Evolutionary conservation across 371 early-diverging fungal genomes (phyloP).

Genomic region (Zopfochytrium polystomum): DNA sequence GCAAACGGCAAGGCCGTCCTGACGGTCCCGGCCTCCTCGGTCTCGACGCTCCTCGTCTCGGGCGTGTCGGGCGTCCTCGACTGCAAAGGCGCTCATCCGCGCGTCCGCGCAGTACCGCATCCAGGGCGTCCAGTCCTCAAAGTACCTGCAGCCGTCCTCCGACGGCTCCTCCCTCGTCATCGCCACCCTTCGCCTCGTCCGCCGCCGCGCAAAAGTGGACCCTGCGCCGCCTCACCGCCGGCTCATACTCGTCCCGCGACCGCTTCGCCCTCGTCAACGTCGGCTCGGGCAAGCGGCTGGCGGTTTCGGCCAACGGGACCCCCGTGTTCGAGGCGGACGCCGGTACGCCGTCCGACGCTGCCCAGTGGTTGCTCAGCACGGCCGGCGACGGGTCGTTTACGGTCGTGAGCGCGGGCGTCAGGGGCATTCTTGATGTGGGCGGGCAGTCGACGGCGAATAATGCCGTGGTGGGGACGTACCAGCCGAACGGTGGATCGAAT

Average conservation of each 20-base stretch:
- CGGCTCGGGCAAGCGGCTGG: slow-evolving; percentile 2
- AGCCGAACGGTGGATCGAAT: slow-evolving; percentile 10
- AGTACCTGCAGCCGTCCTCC: slow-evolving; percentile 2
- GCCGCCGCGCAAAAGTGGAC: slow-evolving; percentile 6
- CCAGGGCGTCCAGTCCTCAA: slow-evolving; percentile 5
- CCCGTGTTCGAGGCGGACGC: neutral
- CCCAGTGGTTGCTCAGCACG: slow-evolving; percentile 5
- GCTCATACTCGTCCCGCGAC: neutral
- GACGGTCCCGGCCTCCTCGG: slow-evolving; percentile 5
- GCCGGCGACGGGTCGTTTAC: slow-evolving; percentile 3
- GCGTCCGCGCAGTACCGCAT: neutral
- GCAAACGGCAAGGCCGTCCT: neutral
- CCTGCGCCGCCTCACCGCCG: neutral
- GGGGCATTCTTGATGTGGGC: slow-evolving; percentile 5
- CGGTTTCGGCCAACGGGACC: slow-evolving; percentile 6
- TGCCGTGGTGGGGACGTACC: neutral
- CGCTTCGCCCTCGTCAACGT: slow-evolving; percentile 3
- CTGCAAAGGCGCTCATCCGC: neutral
- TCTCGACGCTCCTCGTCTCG: slow-evolving; percentile 8
- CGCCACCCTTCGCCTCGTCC: slow-evolving; percentile 4
- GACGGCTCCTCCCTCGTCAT: slow-evolving; percentile 1
- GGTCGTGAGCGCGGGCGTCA: neutral
- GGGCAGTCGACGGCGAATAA: slow-evolving; percentile 6
- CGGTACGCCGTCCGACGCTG: slow-evolving; percentile 9
- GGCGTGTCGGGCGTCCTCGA: slow-evolving; percentile 6